Evolutionary conservation across 1,139 yeast genomes (phyloP), one percentile per base, ranked within the genome.

Genomic region (Saccharomyces hybrid): DNA sequence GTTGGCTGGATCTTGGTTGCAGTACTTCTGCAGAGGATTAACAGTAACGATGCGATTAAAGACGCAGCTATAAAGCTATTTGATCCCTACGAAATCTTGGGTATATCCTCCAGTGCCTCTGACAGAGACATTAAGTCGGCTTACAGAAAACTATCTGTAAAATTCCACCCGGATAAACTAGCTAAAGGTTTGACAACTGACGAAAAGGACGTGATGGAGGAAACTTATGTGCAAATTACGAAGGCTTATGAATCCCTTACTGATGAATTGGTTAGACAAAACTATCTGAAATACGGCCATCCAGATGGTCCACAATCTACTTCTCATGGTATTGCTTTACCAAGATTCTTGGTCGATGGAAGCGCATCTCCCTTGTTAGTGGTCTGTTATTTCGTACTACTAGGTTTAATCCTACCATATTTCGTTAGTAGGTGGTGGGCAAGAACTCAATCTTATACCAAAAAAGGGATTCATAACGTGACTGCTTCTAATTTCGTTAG

Each of bases 221-320:
- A 85, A 55, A 80, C 81, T 53, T 93, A 83, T 71, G 95, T 91
- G 50, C 78, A 81, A 62, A 86, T 95, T 65, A 86, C 90, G 58
- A 87, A 88, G 71, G 99, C 99, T 28, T 90, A 95, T 73, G 88
- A 90, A 71, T 89, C 99, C 0, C 79, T 95, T 62, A 95, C 99
- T 11, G 99, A 95, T 71, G 96, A 88, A 62, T 81, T 78, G 34
- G 83, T 90, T 9, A 84, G 84, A 64, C 88, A 87, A 61, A 95
- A 95, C 70, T 91, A 81, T 69, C 75, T 86, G 66, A 84, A 82
- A 65, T 93, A 85, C 67, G 99, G 99, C 49, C 96, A 95, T 69
- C 99, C 99, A 5, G 99, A 95, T 73, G 99, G 99, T 46, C 96
- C 96, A 51, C 96, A 89, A 71, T 88, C 88, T 50, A 78, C 87